Evolutionary conservation across 1,284 basidiomycete species (phyloP).

Genomic region (Tylopilus sp.): DNA sequence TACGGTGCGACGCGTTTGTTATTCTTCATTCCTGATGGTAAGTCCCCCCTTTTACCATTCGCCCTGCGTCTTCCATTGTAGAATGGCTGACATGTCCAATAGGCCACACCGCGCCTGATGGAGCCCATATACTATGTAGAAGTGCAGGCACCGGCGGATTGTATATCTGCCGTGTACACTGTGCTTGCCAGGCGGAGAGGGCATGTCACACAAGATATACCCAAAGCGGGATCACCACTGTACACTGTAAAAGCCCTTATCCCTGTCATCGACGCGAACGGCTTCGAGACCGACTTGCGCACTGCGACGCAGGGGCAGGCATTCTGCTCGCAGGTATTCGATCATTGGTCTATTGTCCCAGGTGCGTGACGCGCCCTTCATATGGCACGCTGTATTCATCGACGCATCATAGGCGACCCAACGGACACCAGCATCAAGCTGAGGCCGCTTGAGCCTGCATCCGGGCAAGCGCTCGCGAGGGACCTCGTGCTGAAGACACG

Average conservation of each 20-base stretch:
- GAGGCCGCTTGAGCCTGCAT: conserved; percentile 94
- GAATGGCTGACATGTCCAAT: background rate
- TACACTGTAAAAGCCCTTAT: conserved; percentile 98
- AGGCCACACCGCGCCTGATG: conserved; percentile 90
- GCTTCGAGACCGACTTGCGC: conserved; percentile 96
- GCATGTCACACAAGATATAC: conserved; percentile 96
- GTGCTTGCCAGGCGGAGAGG: conserved; percentile 94
- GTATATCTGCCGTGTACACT: conserved; percentile 96
- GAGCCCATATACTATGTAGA: conserved; percentile 99
- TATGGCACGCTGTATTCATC: conserved; percentile 13
- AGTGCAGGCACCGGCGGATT: conserved; percentile 97
- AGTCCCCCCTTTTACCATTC: conserved; percentile 22
- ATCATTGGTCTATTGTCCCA: conserved; percentile 98
- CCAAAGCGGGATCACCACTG: conserved; percentile 95
- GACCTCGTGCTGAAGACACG: conserved; percentile 97
- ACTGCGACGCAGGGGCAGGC: conserved; percentile 98
- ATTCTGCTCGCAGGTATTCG: conserved; percentile 93
- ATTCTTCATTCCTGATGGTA: conserved; percentile 98
- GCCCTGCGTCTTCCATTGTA: conserved; percentile 1
- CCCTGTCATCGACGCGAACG: conserved; percentile 97
- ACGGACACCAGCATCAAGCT: conserved; percentile 95
- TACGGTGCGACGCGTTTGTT: conserved; percentile 94
- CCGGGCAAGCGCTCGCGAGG: conserved; percentile 85
- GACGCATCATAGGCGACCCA: conserved; percentile 69
- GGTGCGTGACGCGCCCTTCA: conserved; percentile 47